Evolutionary conservation across 225 moss, liverwort and hornwort species (phyloP).

Genomic region (Lunularia cruciata): DNA sequence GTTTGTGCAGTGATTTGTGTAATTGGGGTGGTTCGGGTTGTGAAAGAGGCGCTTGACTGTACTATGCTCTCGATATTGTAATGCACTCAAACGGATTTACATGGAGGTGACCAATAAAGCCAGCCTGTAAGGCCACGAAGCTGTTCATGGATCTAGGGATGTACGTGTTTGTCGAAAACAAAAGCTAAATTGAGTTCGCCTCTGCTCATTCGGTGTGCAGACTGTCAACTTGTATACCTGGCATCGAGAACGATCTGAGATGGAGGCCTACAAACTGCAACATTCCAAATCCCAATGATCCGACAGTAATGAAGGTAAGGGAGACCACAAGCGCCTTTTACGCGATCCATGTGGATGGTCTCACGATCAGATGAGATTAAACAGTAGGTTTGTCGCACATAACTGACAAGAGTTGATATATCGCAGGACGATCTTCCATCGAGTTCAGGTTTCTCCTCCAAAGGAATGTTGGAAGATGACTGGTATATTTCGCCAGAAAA

Average conservation of each 20-base stretch:
- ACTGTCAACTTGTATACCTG: conserved; percentile 35
- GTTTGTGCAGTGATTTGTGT: too few relatives aligned
- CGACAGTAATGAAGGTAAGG: conserved; percentile 38
- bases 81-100: neutral
- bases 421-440: conserved; percentile 44
- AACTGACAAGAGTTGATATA: neutral
- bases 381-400: neutral
- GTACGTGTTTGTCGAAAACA: too few relatives aligned
- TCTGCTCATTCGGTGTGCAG: conserved; percentile 30
- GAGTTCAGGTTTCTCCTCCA: conserved; percentile 32
- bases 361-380: too few relatives aligned
- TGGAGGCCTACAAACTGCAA: conserved; percentile 36
- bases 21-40: neutral
- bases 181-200: too few relatives aligned
- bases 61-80: too few relatives aligned
- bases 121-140: neutral
- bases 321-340: neutral
- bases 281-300: conserved; percentile 32
- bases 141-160: too few relatives aligned
- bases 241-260: conserved; percentile 40
- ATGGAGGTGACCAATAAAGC: neutral
- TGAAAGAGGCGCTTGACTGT: neutral
- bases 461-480: conserved; percentile 44
- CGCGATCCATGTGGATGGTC: neutral
- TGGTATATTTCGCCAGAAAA: conserved; percentile 26